Evolutionary conservation across 768 basidiomycete genomes (phyloP).

Genomic region (Chiua virens): DNA sequence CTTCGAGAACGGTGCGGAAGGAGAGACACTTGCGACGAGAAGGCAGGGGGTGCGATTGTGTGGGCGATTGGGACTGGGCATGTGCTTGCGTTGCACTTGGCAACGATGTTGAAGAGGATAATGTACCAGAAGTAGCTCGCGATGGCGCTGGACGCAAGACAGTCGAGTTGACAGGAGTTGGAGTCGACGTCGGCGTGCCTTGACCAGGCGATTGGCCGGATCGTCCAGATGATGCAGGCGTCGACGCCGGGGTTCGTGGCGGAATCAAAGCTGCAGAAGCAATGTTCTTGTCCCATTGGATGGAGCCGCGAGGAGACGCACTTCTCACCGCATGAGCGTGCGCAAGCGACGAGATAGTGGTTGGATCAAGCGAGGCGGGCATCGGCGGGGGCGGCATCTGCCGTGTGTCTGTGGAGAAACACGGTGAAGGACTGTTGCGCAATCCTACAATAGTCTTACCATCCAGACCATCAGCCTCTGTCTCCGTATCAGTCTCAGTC

Average conservation of each 20-base stretch:
- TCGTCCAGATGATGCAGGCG: background rate
- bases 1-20: constrained; percentile 51
- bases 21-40: constrained; percentile 34
- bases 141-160: background rate
- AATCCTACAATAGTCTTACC: constrained; percentile 12
- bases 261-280: constrained; percentile 13
- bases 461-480: constrained; percentile 25
- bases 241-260: constrained; percentile 4
- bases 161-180: background rate
- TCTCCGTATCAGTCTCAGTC: constrained; percentile 34
- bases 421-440: background rate
- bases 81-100: background rate
- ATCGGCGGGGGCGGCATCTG: constrained; percentile 55
- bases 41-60: background rate
- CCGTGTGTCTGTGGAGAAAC: constrained; percentile 30
- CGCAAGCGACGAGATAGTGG: constrained; percentile 34
- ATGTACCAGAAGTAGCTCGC: background rate
- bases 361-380: constrained; percentile 44
- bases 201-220: constrained; percentile 9
- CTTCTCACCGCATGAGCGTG: constrained; percentile 18
- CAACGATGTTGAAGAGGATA: background rate
- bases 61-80: background rate
- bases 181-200: background rate
- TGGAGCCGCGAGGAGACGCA: constrained; percentile 18
- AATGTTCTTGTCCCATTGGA: constrained; percentile 16